These are phyloP conservation scores for Boletus austroedulis DNA, from an alignment of 1,284 basidiomycete species.

Conservation along the genomic window DNA sequence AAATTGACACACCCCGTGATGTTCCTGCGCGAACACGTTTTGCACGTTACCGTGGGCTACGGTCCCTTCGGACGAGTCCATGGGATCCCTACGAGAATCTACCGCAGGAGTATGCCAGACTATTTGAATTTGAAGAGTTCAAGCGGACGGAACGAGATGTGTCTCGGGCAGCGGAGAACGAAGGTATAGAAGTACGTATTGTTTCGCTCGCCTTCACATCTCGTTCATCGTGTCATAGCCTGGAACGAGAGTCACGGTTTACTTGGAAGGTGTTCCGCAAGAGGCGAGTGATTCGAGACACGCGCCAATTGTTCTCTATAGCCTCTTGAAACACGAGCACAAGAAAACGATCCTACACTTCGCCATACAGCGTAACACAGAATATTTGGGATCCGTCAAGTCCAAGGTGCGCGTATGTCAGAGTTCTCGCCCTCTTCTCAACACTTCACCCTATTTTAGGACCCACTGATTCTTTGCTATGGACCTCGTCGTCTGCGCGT, in stretches of 20 bases:
- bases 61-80: constrained; percentile 89
- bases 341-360: constrained; percentile 95
- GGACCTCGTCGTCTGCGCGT: constrained; percentile 84
- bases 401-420: constrained; percentile 67
- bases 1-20: constrained; percentile 94
- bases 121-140: constrained; percentile 98
- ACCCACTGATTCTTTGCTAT: constrained; percentile 84
- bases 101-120: constrained; percentile 89
- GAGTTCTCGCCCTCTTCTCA: neutral
- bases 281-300: constrained; percentile 39
- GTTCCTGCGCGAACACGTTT: constrained; percentile 85
- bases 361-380: constrained; percentile 92
- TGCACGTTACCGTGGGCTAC: constrained; percentile 89
- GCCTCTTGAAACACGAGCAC: constrained; percentile 92
- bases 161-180: constrained; percentile 57
- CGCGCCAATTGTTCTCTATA: constrained; percentile 74
- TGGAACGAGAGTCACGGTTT: constrained; percentile 75
- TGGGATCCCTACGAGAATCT: constrained; percentile 99
- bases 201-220: neutral
- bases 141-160: constrained; percentile 82
- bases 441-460: constrained; percentile 46
- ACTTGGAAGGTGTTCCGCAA: constrained; percentile 69
- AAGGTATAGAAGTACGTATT: constrained; percentile 58
- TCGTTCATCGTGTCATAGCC: constrained; percentile 46
- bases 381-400: constrained; percentile 83